These are phyloP conservation scores for Dryas drummondii DNA, from an alignment of 306 rosid genomes.

Conservation along the genomic window DNA sequence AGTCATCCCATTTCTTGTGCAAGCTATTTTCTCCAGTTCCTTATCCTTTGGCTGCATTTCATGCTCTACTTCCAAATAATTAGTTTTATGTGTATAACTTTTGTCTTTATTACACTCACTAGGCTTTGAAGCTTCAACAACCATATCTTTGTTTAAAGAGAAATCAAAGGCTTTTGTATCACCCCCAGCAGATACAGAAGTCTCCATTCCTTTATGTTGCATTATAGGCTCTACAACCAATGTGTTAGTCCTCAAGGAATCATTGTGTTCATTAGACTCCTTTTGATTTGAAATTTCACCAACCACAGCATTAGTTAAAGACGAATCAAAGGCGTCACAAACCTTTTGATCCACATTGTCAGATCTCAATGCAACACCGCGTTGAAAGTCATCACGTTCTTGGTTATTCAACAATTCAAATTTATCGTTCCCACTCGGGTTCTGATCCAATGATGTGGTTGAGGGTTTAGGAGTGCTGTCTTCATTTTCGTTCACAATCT, in stretches of 20 bases:
- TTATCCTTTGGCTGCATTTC: slow-evolving; percentile 35
- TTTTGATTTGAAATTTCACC: slow-evolving; percentile 22
- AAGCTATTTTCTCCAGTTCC: slow-evolving; percentile 24
- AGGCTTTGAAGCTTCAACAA: too few relatives aligned
- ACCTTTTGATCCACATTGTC: slow-evolving; percentile 27
- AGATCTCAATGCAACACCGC: slow-evolving; percentile 17
- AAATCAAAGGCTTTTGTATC: too few relatives aligned
- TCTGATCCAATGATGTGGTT: slow-evolving; percentile 21
- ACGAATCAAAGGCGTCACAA: slow-evolving; percentile 20
- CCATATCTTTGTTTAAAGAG: too few relatives aligned
- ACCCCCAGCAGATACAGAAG: too few relatives aligned
- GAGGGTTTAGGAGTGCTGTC: slow-evolving; percentile 20
- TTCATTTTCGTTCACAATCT: too few relatives aligned
- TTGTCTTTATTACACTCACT: too few relatives aligned
- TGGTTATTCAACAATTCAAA: slow-evolving; percentile 34
- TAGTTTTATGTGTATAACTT: too few relatives aligned
- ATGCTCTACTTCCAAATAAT: background rate
- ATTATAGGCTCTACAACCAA: background rate
- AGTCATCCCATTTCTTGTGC: slow-evolving; percentile 9
- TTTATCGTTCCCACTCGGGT: slow-evolving; percentile 29
- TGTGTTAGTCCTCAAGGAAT: background rate
- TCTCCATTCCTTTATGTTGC: too few relatives aligned
- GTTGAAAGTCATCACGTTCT: slow-evolving; percentile 11
- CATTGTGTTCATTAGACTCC: slow-evolving; percentile 20
- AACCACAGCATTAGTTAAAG: background rate